Conservation (phyloP, 176 grass and related monocot genomes). For the Eragrostis nindensis region DNA sequence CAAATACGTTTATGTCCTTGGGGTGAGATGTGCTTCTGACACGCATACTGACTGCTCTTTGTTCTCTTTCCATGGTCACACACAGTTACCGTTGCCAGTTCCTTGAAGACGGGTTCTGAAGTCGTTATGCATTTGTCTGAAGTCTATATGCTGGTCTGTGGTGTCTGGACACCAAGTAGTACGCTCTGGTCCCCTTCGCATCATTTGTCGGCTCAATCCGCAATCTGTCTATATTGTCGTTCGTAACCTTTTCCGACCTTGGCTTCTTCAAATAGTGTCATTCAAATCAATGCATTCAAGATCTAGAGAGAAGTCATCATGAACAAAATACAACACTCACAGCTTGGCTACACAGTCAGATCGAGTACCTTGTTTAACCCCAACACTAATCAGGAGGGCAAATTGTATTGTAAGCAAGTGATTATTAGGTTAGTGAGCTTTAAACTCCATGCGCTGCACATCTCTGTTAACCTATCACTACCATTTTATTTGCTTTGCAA, state of each 20-base stretch:
- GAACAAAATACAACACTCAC: no score
- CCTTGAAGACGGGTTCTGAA: conserved; percentile 9
- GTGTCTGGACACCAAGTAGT: conserved; percentile 16
- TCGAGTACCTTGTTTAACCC: no score
- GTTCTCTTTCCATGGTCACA: conserved; percentile 56
- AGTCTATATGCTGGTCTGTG: not conserved
- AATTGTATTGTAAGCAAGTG: not conserved
- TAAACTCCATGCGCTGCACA: no score
- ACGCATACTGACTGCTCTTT: not conserved
- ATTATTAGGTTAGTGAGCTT: not conserved
- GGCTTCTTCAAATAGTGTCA: not conserved
- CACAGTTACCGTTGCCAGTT: conserved; percentile 49
- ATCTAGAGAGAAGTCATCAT: no score
- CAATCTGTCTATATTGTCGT: not conserved
- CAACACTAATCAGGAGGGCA: no score
- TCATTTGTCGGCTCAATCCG: not conserved
- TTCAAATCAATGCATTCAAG: not conserved
- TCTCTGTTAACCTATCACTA: no score
- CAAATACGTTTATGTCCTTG: conserved; percentile 25
- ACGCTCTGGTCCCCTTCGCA: conserved; percentile 30
- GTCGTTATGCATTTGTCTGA: conserved; percentile 4
- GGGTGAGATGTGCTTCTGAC: conserved; percentile 40
- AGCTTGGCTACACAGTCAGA: not conserved
- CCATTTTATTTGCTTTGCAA: not conserved
- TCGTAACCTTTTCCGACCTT: not conserved